Conservation (phyloP, 78 protist genomes). For the Neovahlkampfia damariscottae region DNA sequence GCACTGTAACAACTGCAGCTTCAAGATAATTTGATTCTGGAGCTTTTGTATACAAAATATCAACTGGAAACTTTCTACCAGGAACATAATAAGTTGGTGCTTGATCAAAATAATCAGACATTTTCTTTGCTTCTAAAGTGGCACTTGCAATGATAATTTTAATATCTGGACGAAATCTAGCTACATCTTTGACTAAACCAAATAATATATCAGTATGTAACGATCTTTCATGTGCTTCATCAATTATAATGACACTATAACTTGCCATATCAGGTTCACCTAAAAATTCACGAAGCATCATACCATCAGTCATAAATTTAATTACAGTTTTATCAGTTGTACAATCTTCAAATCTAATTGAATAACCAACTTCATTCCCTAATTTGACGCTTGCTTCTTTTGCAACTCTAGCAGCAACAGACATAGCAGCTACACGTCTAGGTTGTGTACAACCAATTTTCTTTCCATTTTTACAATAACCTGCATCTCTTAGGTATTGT, state of each 20-base stretch:
- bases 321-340: conserved; percentile 60
- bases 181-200: conserved; percentile 65
- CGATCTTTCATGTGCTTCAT: conserved; percentile 98
- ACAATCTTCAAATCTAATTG: conserved; percentile 96
- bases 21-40: conserved; percentile 93
- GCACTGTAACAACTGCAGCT: conserved; percentile 79
- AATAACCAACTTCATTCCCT: conserved; percentile 94
- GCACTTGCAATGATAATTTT: conserved; percentile 76
- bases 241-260: conserved; percentile 79
- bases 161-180: conserved; percentile 55
- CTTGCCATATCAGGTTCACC: conserved; percentile 56
- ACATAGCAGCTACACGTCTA: conserved; percentile 84
- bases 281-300: conserved; percentile 80
- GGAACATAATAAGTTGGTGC: conserved; percentile 73
- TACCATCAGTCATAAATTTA: conserved; percentile 96
- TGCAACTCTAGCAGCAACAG: conserved; percentile 84
- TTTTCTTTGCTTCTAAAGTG: conserved; percentile 93
- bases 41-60: conserved; percentile 71
- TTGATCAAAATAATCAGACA: conserved; percentile 77
- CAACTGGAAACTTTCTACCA: conserved; percentile 85
- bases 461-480: conserved; percentile 15
- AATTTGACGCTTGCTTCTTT: conserved; percentile 95
- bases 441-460: conserved; percentile 94
- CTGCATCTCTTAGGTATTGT: conserved; percentile 8
- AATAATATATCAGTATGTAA: conserved; percentile 92